Base-by-base conservation (phyloP, 2,329 filamentous ascomycete genomes). In the Penicillium brasilianum region DNA sequence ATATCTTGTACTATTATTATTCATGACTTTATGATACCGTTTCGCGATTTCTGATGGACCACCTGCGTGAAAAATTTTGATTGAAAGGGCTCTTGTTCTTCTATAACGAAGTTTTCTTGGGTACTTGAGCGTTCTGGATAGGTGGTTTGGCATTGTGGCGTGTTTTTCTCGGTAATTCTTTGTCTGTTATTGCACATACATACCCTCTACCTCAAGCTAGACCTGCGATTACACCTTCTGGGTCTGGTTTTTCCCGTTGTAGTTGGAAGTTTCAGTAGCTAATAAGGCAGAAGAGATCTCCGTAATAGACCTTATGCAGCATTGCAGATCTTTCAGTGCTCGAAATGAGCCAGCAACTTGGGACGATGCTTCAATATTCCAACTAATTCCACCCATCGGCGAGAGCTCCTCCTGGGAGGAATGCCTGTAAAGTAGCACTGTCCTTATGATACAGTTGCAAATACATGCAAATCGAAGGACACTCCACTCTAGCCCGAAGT, bases 381-480 rank as follows among this genome's bases (percentile, higher is more conserved):
- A 18, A 7, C n/a, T 28, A 46, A 28, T 55, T 50, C 66, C 61
- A 63, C 28, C 32, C 49, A 60, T 64, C 58, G 30, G 60, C 63
- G 10, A 70, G 50, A 63, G 48, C 6, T 1, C 71, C 72, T 37
- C 67, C 71, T 1, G 69, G 69, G 57, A 81, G 72, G 1, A 78
- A 72, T 1, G 60, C 68, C 14, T 72, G 73, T 44, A 81, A 20
- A 0, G 62, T 63, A 13, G 0, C 4, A 22, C 76, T 64, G 0
- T 34, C 63, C 20, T 43, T 20, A 20, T 81, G 74, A 69, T 77
- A 66, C 2, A 66, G 57, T 2, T 37, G 66, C 4, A 82, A 60
- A 46, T 82, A 82, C 13, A 60, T 61, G 58, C 71, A 71, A 44
- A 82, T 82, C n/a, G 79, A 71, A 37, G 76, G 77, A 46, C 76